A percentile compares a stretch with the other conserved stretches of the same genome.
These are phyloP conservation scores for Ceratocystis smalleyi DNA, from an alignment of 2,329 filamentous ascomycete genomes.

Conservation along the genomic window DNA sequence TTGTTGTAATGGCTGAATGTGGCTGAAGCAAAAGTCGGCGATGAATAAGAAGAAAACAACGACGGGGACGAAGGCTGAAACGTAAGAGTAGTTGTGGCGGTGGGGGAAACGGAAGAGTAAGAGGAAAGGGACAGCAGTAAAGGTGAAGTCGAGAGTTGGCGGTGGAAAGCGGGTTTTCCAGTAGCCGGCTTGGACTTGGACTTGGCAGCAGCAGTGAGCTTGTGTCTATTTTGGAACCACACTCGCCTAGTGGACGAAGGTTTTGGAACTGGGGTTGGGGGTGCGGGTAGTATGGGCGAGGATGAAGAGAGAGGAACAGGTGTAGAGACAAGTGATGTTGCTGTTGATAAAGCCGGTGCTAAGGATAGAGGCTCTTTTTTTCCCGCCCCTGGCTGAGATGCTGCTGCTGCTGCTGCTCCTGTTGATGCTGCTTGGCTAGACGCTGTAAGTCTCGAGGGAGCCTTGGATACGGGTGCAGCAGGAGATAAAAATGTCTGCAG, in stretches of 20 bases:
- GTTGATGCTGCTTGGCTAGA: background rate
- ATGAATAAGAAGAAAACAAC: slow-evolving; percentile 5
- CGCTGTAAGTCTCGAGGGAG: no score
- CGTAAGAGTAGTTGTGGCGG: background rate
- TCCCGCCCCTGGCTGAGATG: background rate
- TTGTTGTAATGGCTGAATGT: slow-evolving; percentile 3
- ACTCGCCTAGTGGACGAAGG: background rate
- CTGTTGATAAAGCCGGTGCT: background rate
- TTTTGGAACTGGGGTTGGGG: background rate
- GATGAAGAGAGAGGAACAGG: background rate
- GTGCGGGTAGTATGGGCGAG: background rate
- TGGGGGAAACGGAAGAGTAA: slow-evolving; percentile 7
- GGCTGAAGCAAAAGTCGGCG: slow-evolving; percentile 4
- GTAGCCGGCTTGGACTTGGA: background rate
- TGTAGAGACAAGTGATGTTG: background rate
- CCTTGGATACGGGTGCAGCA: background rate
- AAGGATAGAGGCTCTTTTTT: background rate
- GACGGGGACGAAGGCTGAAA: slow-evolving; percentile 8
- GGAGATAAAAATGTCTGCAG: background rate
- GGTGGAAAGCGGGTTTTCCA: background rate
- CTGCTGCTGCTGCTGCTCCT: background rate
- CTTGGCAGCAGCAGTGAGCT: background rate
- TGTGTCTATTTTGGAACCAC: slow-evolving; percentile 1
- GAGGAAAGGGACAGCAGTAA: slow-evolving; percentile 4
- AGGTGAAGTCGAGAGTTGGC: background rate